A percentile compares a stretch with the other conserved stretches of the same genome.
Conservation (phyloP, 2,329 filamentous ascomycete species). For the Venturia oleaginea region DNA sequence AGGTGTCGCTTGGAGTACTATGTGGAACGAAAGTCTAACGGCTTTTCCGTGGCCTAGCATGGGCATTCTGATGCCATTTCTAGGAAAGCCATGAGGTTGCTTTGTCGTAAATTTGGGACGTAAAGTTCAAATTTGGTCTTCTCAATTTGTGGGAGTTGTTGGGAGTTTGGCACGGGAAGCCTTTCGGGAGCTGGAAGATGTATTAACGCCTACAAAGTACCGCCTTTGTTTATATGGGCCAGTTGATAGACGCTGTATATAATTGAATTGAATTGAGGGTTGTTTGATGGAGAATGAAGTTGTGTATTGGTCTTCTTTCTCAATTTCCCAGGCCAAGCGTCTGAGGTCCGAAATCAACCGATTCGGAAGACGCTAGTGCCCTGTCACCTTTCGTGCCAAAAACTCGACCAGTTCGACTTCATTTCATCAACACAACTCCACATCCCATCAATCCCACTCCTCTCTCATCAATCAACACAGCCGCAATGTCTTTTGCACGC, state of each 20-base stretch:
- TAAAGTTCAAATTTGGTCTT: not conserved
- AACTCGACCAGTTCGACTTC: not conserved
- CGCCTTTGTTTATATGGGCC: too few relatives aligned
- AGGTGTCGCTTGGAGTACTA: not conserved
- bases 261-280: too few relatives aligned
- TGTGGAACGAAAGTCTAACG: not conserved
- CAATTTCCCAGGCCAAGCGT: too few relatives aligned
- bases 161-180: not conserved
- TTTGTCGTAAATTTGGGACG: not conserved
- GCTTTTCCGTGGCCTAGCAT: not conserved
- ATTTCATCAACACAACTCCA: not conserved
- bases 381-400: not conserved
- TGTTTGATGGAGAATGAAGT: too few relatives aligned
- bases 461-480: not conserved
- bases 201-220: too few relatives aligned
- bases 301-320: too few relatives aligned
- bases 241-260: too few relatives aligned
- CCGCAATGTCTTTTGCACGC: conserved; percentile 7
- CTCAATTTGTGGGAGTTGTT: not conserved
- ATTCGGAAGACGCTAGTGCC: not conserved
- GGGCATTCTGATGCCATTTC: not conserved
- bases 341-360: too few relatives aligned
- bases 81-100: too few relatives aligned
- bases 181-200: not conserved
- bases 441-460: not conserved